These are phyloP conservation scores for Aspergillus mulundensis DNA, from an alignment of 495 filamentous ascomycete species.

Conservation along the genomic window DNA sequence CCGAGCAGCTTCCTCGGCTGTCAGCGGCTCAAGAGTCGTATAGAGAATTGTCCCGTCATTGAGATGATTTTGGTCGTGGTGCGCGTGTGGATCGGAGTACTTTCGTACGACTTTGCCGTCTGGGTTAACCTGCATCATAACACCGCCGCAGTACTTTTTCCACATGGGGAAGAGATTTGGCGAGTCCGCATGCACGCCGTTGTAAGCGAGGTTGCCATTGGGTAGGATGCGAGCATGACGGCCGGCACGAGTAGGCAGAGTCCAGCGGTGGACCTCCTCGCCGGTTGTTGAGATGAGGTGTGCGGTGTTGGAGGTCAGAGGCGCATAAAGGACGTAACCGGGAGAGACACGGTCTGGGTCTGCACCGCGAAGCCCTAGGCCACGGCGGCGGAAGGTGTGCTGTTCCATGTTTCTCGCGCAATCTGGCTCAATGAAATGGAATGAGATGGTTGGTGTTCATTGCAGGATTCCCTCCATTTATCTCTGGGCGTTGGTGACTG, in stretches of 20 bases:
- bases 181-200: conserved; percentile 37
- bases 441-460: background rate
- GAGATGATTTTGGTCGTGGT: conserved; percentile 47
- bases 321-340: conserved; percentile 42
- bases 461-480: background rate
- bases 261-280: conserved; percentile 42
- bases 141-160: conserved; percentile 43
- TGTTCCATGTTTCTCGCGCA: conserved; percentile 33
- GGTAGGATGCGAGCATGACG: conserved; percentile 41
- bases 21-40: conserved; percentile 38
- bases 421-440: background rate
- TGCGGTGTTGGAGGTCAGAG: conserved; percentile 37
- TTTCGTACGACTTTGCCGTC: conserved; percentile 33
- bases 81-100: conserved; percentile 38
- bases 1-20: conserved; percentile 26
- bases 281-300: conserved; percentile 41
- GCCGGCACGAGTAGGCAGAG: conserved; percentile 36
- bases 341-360: conserved; percentile 33
- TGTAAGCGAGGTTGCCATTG: conserved; percentile 42
- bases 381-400: conserved; percentile 39
- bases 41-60: conserved; percentile 41
- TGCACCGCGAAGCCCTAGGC: conserved; percentile 40
- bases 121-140: conserved; percentile 40
- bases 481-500: background rate
- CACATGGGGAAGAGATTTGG: conserved; percentile 42